Conservation (phyloP, 176 grass and related monocot genomes). For the Carex parvula region DNA sequence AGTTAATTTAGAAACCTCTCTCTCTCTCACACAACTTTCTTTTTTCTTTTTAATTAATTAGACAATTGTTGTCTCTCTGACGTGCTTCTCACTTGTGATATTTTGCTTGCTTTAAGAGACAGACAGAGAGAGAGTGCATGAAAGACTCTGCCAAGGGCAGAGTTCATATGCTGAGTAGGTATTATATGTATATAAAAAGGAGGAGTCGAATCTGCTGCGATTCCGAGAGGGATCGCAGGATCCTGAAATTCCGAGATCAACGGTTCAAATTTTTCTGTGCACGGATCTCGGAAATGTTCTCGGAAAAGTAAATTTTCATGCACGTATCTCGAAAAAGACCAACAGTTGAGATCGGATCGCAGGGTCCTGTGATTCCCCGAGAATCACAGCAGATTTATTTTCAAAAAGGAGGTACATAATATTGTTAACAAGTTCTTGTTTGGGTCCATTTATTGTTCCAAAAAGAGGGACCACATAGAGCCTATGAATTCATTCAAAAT, state of each 20-base stretch:
- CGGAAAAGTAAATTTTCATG: no score
- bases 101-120: neutral
- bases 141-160: neutral
- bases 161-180: neutral
- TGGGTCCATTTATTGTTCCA: neutral
- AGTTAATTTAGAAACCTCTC: neutral
- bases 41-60: neutral
- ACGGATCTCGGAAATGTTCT: no score
- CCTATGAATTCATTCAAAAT: neutral
- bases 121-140: neutral
- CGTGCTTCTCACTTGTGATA: conserved; percentile 4
- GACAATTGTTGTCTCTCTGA: neutral
- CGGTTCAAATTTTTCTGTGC: no score
- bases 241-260: no score
- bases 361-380: no score
- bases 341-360: no score
- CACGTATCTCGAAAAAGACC: no score
- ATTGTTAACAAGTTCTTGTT: neutral
- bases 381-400: no score
- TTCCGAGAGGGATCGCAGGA: no score
- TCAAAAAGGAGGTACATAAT: neutral
- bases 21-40: no score
- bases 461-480: neutral
- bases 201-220: no score
- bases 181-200: neutral